Conservation (phyloP, 2,329 filamentous ascomycete genomes). For the Alternaria arborescens region DNA sequence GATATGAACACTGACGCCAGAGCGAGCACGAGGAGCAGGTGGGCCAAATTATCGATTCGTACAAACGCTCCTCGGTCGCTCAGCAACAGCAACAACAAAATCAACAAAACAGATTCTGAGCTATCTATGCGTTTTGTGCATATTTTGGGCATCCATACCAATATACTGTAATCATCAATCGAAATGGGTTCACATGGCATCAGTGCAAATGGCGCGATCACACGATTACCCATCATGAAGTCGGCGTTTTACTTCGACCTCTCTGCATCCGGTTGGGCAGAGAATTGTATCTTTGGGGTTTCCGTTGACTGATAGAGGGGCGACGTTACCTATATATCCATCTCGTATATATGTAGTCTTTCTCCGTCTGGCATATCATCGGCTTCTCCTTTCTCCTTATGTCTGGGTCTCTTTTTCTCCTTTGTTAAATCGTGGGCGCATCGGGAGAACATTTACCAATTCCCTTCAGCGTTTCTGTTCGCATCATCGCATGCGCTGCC, state of each 20-base stretch:
- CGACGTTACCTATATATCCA: slow-evolving; percentile 13
- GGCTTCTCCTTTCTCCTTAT: slow-evolving; percentile 13
- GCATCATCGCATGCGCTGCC: neutral
- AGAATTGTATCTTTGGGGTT: slow-evolving; percentile 9
- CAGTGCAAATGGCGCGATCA: slow-evolving; percentile 21
- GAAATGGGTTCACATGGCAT: slow-evolving; percentile 29
- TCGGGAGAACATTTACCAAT: slow-evolving; percentile 9
- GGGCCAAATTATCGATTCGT: slow-evolving; percentile 48
- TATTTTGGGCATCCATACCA: slow-evolving; percentile 26
- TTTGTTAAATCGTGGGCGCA: slow-evolving; percentile 15
- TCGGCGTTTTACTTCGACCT: slow-evolving; percentile 28
- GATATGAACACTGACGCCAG: slow-evolving; percentile 66
- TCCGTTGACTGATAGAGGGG: slow-evolving; percentile 8
- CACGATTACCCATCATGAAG: slow-evolving; percentile 28
- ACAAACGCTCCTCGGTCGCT: slow-evolving; percentile 43
- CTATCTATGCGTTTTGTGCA: slow-evolving; percentile 37
- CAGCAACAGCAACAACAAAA: slow-evolving; percentile 19
- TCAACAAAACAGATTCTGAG: slow-evolving; percentile 32
- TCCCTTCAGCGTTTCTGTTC: slow-evolving; percentile 4
- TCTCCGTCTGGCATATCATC: slow-evolving; percentile 1
- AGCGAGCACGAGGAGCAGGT: slow-evolving; percentile 49
- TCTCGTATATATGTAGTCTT: slow-evolving; percentile 15
- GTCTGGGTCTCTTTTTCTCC: slow-evolving; percentile 12
- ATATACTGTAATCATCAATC: slow-evolving; percentile 39
- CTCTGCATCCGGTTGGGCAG: slow-evolving; percentile 15